Percentiles rank a stretch among this genome's conserved stretches.
Evolutionary conservation across 345 rosid genomes (phyloP).

Genomic region (Dipteronia sinensis): DNA sequence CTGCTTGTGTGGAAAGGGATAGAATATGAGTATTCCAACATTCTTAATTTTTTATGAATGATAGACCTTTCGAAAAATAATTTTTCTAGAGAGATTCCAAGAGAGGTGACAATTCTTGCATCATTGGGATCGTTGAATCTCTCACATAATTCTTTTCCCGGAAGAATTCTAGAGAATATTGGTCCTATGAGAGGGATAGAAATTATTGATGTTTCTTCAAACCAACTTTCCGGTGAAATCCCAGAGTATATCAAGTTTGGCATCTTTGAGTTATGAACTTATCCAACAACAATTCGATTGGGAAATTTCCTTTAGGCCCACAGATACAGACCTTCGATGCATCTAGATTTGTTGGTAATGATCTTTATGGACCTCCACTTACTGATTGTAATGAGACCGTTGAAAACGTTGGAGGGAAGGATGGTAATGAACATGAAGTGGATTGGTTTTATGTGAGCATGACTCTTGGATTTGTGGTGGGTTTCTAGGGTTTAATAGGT

Average conservation of each 20-base stretch:
- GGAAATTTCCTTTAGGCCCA: not conserved
- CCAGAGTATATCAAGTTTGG: slow-evolving; percentile 7
- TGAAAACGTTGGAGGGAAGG: too few species aligned
- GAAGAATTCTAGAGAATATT: slow-evolving; percentile 22
- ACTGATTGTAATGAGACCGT: too few species aligned
- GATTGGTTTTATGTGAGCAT: too few species aligned
- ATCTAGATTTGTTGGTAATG: not conserved
- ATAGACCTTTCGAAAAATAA: slow-evolving; percentile 28
- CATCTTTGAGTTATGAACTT: not conserved
- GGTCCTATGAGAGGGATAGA: slow-evolving; percentile 28
- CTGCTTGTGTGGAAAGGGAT: slow-evolving; percentile 26
- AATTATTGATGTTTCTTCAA: slow-evolving; percentile 23
- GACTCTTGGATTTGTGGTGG: too few species aligned
- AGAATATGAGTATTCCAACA: slow-evolving; percentile 22
- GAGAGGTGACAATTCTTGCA: slow-evolving; percentile 16
- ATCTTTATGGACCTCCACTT: slow-evolving; percentile 1
- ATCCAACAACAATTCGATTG: not conserved
- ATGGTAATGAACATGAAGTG: too few species aligned
- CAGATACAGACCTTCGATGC: not conserved
- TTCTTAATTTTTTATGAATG: slow-evolving; percentile 11
- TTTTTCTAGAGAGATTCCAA: slow-evolving; percentile 18
- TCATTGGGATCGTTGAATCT: slow-evolving; percentile 24
- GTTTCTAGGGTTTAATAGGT: too few species aligned
- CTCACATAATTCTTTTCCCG: slow-evolving; percentile 18
- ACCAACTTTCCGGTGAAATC: slow-evolving; percentile 27